A percentile compares a stretch with the other conserved stretches of the same genome.
Evolutionary conservation across 805 yeast genomes (phyloP).

Genomic region (Kodamaea fukazawae): DNA sequence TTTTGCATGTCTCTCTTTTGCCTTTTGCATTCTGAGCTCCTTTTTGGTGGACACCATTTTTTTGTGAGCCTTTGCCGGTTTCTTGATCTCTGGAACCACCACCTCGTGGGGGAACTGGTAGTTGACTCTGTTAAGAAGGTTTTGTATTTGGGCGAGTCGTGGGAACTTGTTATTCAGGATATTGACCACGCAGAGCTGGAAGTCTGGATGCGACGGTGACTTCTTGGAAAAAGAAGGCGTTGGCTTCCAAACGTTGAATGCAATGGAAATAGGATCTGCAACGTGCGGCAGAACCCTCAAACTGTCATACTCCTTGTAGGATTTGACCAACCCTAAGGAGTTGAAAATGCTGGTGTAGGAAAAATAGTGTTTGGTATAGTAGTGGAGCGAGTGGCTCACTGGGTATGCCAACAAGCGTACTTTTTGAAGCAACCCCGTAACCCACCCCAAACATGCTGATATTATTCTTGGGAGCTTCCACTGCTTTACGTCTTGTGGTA

Average conservation of each 20-base stretch:
- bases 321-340: slow-evolving; percentile 21
- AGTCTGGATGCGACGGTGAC: slow-evolving; percentile 70
- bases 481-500: neutral
- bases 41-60: slow-evolving; percentile 18
- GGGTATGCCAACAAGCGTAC: slow-evolving; percentile 18
- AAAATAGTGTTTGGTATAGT: slow-evolving; percentile 25
- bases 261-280: slow-evolving; percentile 22
- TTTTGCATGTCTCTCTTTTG: slow-evolving; percentile 26
- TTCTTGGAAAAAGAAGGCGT: slow-evolving; percentile 65
- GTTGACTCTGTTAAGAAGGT: slow-evolving; percentile 19
- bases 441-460: neutral
- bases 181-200: slow-evolving; percentile 60
- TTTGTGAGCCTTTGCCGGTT: slow-evolving; percentile 1
- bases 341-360: slow-evolving; percentile 20
- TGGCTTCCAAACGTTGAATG: slow-evolving; percentile 85
- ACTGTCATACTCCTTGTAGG: slow-evolving; percentile 9
- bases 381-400: slow-evolving; percentile 16
- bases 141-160: slow-evolving; percentile 38
- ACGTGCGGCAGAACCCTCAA: neutral
- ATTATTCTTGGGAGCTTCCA: neutral
- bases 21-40: slow-evolving; percentile 22
- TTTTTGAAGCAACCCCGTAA: neutral
- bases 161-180: slow-evolving; percentile 48
- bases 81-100: neutral
- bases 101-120: slow-evolving; percentile 5